Percentiles rank a stretch among this genome's conserved stretches.
These are phyloP conservation scores for Trypethelium eluteriae DNA, from an alignment of 495 filamentous ascomycete genomes.

Conservation along the genomic window DNA sequence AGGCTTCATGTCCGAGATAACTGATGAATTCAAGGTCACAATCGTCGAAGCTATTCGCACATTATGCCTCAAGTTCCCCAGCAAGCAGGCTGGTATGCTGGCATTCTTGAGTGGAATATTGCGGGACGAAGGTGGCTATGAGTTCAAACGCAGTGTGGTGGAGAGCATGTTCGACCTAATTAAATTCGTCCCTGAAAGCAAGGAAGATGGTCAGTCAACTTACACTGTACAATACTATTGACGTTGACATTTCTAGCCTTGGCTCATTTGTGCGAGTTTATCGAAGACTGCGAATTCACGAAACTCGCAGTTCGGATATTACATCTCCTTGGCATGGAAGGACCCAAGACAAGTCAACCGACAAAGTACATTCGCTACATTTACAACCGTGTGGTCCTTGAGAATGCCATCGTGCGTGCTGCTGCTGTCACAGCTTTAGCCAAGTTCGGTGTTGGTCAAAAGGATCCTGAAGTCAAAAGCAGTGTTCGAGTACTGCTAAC, in stretches of 20 bases:
- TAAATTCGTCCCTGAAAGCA: conserved; percentile 95
- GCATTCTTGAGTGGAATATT: conserved; percentile 90
- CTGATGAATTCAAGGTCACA: conserved; percentile 98
- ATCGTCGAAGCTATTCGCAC: conserved; percentile 97
- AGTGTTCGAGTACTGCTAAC: conserved; percentile 89
- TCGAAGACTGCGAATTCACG: conserved; percentile 98
- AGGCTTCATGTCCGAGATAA: conserved; percentile 92
- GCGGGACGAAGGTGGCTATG: conserved; percentile 93
- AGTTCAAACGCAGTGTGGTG: conserved; percentile 95
- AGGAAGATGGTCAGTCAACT: conserved; percentile 67
- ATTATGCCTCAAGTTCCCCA: conserved; percentile 93
- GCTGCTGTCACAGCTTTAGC: conserved; percentile 92
- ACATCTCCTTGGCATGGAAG: conserved; percentile 87
- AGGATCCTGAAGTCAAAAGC: conserved; percentile 91
- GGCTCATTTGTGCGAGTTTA: conserved; percentile 95
- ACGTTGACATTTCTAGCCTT: conserved; percentile 48
- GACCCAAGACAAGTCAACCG: conserved; percentile 88
- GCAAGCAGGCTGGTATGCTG: conserved; percentile 97
- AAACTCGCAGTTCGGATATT: conserved; percentile 94
- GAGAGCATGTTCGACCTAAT: conserved; percentile 99
- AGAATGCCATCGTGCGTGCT: conserved; percentile 92
- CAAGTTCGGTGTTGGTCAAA: conserved; percentile 95
- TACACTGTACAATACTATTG: not conserved
- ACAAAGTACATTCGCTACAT: conserved; percentile 99
- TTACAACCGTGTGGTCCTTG: conserved; percentile 95